Percentiles rank a stretch among this genome's conserved stretches.
Evolutionary conservation across 805 yeast genomes (phyloP).

Genomic region (Hanseniaspora pseudoguilliermondii): DNA sequence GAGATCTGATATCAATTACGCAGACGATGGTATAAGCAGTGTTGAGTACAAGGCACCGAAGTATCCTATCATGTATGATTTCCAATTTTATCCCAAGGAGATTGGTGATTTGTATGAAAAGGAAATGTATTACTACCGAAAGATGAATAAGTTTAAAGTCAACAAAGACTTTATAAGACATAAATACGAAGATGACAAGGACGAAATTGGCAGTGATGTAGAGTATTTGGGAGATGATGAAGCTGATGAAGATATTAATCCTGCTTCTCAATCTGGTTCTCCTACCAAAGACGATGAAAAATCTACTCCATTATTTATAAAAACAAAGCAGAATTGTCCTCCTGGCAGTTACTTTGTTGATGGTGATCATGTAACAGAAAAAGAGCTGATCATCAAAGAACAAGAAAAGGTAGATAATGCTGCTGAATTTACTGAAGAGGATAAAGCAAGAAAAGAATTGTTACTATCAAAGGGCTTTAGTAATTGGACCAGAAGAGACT

Average conservation of each 20-base stretch:
- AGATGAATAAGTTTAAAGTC: conserved; percentile 45
- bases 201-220: conserved; percentile 16
- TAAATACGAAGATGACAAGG: conserved; percentile 29
- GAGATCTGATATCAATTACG: conserved; percentile 65
- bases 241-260: background rate
- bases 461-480: conserved; percentile 47
- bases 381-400: conserved; percentile 22
- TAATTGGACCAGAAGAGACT: conserved; percentile 64
- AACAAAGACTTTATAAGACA: conserved; percentile 49
- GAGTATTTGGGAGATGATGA: conserved; percentile 15
- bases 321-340: background rate
- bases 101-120: conserved; percentile 42
- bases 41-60: conserved; percentile 43
- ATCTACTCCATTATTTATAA: background rate
- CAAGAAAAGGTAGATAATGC: conserved; percentile 49
- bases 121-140: conserved; percentile 54
- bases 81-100: conserved; percentile 54
- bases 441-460: conserved; percentile 39
- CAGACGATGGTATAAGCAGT: conserved; percentile 42
- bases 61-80: conserved; percentile 50
- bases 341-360: conserved; percentile 7
- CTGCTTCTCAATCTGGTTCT: conserved; percentile 1
- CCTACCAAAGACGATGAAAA: conserved; percentile 15
- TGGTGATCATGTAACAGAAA: conserved; percentile 17
- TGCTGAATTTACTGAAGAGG: conserved; percentile 51